Percentiles rank a stretch among this genome's conserved stretches.
phyloP scores from a whole-genome alignment of 2,329 filamentous ascomycete genomes.

The Ceratocystis destructans region DNA sequence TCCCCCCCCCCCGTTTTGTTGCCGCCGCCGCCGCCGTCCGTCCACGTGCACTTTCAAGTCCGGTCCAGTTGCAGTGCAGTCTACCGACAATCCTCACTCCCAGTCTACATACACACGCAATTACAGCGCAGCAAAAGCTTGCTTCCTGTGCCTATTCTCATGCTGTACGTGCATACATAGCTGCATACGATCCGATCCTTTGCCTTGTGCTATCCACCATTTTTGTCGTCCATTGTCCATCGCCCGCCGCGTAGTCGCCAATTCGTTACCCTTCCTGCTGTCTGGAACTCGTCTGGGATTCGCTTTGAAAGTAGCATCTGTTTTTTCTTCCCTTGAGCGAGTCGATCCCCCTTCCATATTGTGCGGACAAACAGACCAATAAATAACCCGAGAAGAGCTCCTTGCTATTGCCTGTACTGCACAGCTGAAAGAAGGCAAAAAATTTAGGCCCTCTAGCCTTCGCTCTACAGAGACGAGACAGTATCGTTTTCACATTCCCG shows the following conservation, averaged over 20 bases:
- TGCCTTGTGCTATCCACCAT: not conserved
- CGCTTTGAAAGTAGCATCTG: not conserved
- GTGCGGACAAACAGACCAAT: not conserved
- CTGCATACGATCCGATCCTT: constrained; percentile 2
- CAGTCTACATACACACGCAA: not conserved
- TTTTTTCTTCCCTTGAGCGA: not conserved
- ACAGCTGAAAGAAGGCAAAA: not conserved
- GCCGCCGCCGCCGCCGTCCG: not conserved
- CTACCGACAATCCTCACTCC: constrained; percentile 4
- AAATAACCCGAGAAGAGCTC: not conserved
- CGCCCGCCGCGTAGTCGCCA: too few relatives aligned
- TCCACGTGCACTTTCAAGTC: not conserved
- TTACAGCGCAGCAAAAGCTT: not conserved
- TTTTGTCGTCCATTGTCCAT: too few relatives aligned
- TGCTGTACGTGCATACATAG: constrained; percentile 6
- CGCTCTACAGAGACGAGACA: not conserved
- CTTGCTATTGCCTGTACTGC: not conserved
- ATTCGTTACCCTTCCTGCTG: not conserved
- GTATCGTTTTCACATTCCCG: not conserved
- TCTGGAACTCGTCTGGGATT: not conserved
- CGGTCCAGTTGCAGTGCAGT: constrained; percentile 7
- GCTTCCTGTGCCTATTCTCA: not conserved
- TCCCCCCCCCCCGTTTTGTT: not conserved
- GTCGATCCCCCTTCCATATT: not conserved
- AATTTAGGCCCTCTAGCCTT: not conserved